A percentile compares a stretch with the other conserved stretches of the same genome.
Evolutionary conservation across 306 rosid species (phyloP).

Genomic region (Fragaria nilgerrensis): DNA sequence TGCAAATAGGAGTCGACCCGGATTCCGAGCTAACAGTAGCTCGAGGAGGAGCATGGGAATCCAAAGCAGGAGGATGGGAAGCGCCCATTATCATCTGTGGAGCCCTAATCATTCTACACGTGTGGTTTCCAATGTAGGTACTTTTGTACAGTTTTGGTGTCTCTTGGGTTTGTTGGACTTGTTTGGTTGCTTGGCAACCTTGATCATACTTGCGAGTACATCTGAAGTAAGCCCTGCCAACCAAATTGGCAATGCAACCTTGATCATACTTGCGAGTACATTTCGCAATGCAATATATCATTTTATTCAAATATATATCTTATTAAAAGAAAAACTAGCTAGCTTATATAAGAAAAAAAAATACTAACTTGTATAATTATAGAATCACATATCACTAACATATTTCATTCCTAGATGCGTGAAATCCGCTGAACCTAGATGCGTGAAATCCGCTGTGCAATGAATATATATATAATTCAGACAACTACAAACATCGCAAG

Average conservation of each 20-base stretch:
- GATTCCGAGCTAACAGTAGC: conserved; percentile 17
- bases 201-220: conserved; percentile 66
- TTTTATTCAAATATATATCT: background rate
- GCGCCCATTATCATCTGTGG: conserved; percentile 40
- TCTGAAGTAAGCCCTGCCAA: conserved; percentile 71
- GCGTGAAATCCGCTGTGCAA: too few species aligned
- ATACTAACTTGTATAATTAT: too few species aligned
- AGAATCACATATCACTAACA: too few species aligned
- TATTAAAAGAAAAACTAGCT: too few species aligned
- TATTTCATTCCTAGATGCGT: too few species aligned
- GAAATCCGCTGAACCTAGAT: too few species aligned
- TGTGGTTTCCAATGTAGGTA: conserved; percentile 74
- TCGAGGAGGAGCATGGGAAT: conserved; percentile 20
- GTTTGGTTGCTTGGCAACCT: conserved; percentile 64
- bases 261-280: conserved; percentile 66
- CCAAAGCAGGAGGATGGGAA: conserved; percentile 22
- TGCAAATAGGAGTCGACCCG: background rate
- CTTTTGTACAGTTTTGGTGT: conserved; percentile 43
- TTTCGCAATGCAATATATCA: conserved; percentile 8
- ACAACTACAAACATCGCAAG: too few species aligned
- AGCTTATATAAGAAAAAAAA: too few species aligned
- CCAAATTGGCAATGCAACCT: conserved; percentile 43
- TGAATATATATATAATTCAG: too few species aligned
- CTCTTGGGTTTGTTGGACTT: conserved; percentile 53
- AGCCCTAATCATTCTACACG: conserved; percentile 44